phyloP scores from a whole-genome alignment of 2,329 filamentous ascomycete genomes.

The Ceratocystis ficicola region DNA sequence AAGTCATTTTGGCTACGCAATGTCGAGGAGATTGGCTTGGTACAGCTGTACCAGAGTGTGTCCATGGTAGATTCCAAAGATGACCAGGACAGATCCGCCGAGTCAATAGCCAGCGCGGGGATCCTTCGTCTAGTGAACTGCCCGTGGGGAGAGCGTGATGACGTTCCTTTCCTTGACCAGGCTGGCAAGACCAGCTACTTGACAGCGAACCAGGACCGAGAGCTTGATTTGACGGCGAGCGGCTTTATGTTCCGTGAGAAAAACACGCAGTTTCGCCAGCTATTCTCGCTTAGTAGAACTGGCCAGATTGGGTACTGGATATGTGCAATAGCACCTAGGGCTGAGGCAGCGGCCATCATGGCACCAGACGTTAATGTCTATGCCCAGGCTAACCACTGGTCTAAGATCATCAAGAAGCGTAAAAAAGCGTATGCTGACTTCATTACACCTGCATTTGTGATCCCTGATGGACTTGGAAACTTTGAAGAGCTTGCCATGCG shows the following conservation, averaged over 20 bases:
- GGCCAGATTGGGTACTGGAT: slow-evolving; percentile 35
- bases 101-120: background rate
- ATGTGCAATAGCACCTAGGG: slow-evolving; percentile 25
- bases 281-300: slow-evolving; percentile 34
- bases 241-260: slow-evolving; percentile 29
- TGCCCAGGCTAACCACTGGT: slow-evolving; percentile 13
- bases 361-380: slow-evolving; percentile 15
- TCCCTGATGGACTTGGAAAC: slow-evolving; percentile 30
- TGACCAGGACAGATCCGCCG: background rate
- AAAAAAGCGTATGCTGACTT: slow-evolving; percentile 21
- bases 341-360: slow-evolving; percentile 14
- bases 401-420: slow-evolving; percentile 15
- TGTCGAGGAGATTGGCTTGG: background rate
- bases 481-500: slow-evolving; percentile 23
- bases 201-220: background rate
- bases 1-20: slow-evolving; percentile 17
- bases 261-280: slow-evolving; percentile 37
- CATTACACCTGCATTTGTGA: slow-evolving; percentile 29
- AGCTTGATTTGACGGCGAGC: background rate
- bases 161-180: slow-evolving; percentile 11
- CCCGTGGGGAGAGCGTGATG: slow-evolving; percentile 16
- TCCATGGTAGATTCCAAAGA: background rate
- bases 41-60: slow-evolving; percentile 8
- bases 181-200: background rate
- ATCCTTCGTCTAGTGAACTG: slow-evolving; percentile 2